phyloP scores from a whole-genome alignment of 129 eudicot genomes.

The Tagetes erecta region DNA sequence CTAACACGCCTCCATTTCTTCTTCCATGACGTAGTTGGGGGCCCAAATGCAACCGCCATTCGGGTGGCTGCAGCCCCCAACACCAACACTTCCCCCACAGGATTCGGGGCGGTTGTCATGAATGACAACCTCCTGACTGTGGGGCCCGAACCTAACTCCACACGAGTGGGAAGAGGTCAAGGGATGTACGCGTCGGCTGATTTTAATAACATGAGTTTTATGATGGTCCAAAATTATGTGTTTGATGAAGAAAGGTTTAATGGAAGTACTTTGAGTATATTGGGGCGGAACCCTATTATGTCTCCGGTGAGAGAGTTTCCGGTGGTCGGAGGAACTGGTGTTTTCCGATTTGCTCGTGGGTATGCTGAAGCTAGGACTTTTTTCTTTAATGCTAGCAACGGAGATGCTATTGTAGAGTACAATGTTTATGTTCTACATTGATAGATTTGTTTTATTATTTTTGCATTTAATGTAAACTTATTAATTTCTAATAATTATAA shows the following conservation, averaged over 20 bases:
- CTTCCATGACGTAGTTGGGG: slow-evolving; percentile 34
- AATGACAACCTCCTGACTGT: slow-evolving; percentile 44
- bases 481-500: neutral
- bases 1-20: slow-evolving; percentile 37
- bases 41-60: slow-evolving; percentile 39
- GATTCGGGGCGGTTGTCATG: slow-evolving; percentile 38
- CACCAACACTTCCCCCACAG: slow-evolving; percentile 27
- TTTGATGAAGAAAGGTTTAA: slow-evolving; percentile 40
- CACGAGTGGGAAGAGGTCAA: slow-evolving; percentile 39
- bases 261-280: slow-evolving; percentile 48
- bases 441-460: neutral
- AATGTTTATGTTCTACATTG: slow-evolving; percentile 38
- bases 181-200: slow-evolving; percentile 46
- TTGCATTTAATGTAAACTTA: neutral
- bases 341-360: slow-evolving; percentile 43
- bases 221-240: slow-evolving; percentile 32
- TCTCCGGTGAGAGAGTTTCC: slow-evolving; percentile 39
- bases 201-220: slow-evolving; percentile 28
- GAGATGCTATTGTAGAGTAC: slow-evolving; percentile 38
- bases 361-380: slow-evolving; percentile 34
- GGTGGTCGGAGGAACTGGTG: slow-evolving; percentile 46
- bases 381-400: slow-evolving; percentile 15
- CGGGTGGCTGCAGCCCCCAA: slow-evolving; percentile 33
- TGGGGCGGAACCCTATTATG: slow-evolving; percentile 36
- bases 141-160: slow-evolving; percentile 34